A percentile compares a stretch with the other conserved stretches of the same genome.
These are phyloP conservation scores for Oryza glaberrima DNA, from an alignment of 176 grass and related monocot genomes.

Conservation along the genomic window DNA sequence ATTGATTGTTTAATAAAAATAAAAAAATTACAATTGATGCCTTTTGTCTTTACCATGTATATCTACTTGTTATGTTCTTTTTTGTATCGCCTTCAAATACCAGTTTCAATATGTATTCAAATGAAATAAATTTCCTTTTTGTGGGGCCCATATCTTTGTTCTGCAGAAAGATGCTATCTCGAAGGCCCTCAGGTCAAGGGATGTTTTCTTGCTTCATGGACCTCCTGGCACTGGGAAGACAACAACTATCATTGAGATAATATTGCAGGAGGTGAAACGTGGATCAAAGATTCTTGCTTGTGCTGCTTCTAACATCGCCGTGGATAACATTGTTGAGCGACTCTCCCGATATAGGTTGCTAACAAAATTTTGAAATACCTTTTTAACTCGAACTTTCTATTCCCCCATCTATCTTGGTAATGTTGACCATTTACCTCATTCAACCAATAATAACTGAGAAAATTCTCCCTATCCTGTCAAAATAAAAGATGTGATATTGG, in stretches of 20 bases:
- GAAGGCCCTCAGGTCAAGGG: conserved; percentile 80
- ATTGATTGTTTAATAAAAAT: conserved; percentile 15
- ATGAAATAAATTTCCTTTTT: neutral
- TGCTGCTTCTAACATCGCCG: conserved; percentile 99
- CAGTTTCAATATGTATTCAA: neutral
- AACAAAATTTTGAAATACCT: neutral
- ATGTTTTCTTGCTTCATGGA: conserved; percentile 98
- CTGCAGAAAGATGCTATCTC: conserved; percentile 88
- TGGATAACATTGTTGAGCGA: conserved; percentile 98
- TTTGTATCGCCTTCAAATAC: neutral
- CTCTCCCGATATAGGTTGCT: conserved; percentile 84
- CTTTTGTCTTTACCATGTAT: neutral
- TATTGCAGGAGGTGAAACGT: conserved; percentile 93
- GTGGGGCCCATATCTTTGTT: neutral
- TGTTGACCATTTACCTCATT: conserved; percentile 29
- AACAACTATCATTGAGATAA: conserved; percentile 94
- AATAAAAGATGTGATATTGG: conserved; percentile 5
- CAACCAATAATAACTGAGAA: conserved; percentile 17
- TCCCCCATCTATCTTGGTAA: conserved; percentile 21
- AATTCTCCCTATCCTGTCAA: neutral
- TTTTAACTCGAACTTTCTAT: neutral
- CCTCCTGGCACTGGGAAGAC: conserved; percentile 99
- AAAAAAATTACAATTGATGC: neutral
- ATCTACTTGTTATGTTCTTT: neutral
- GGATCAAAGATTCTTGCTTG: conserved; percentile 98